Base-by-base conservation (phyloP, 2,329 filamentous ascomycete genomes). In the Cladosporium sphaerospermum region DNA sequence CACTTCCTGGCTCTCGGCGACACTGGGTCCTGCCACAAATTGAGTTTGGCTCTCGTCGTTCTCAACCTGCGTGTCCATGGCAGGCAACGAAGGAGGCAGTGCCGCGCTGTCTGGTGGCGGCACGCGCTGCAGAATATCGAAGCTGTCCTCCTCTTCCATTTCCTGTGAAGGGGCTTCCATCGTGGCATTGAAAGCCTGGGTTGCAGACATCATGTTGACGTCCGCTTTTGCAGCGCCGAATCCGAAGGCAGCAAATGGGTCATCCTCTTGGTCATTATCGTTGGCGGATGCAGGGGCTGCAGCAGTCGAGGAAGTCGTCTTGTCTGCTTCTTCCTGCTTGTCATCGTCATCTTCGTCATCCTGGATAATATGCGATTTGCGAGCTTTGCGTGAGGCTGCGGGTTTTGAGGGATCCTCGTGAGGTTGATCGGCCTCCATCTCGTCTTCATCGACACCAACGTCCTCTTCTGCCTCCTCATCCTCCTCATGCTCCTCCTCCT, bases 121-220 rank as follows among this genome's bases (percentile, higher is more conserved):
- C 8, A 69, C 57, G 3, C 61, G 55, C 9, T 61, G 62, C n/a
- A 70, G 56, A 32, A 69, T 61, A 41, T 65, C 67, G 40, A 69
- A 56, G 7, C 78, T 79, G 56, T 79, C 76, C 57, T 71, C 62
- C 47, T 64, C 65, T 7, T 28, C 23, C 7, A 60, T 63, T 2
- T 57, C 54, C 52, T 68, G 66, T n/a, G 66, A 63, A 8, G 65
- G 66, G 2, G 63, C 66, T 42, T 66, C 64, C 66, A 68, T 68
- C 2, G 66, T 68, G 4, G 66, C 66, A 33, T 65, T 61, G 60
- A 68, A 68, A 10, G 65, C 65, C 51, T 68, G 66, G 2, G 66
- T 67, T 14, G 65, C 65, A 52, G 63, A 67, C 60, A 68, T 62
- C 11, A 50, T 46, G 18, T 57, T 58, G 14, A 52, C 56, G 28